Percentiles rank a stretch among this genome's conserved stretches.
Evolutionary conservation across 1,139 yeast genomes (phyloP).

Genomic region (Kluyveromyces sp.): DNA sequence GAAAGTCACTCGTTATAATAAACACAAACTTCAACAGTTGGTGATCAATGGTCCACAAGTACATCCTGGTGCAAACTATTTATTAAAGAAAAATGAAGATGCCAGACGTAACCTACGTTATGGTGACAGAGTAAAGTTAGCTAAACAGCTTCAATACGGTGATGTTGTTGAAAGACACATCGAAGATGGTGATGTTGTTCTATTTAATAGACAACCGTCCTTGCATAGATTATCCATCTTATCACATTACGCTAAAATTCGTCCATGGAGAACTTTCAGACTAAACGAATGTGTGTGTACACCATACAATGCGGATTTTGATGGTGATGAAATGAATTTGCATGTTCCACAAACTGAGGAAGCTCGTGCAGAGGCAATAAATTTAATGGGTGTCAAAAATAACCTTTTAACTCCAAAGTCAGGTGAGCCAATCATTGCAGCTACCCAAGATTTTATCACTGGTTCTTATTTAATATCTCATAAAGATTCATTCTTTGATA

Average conservation of each 20-base stretch:
- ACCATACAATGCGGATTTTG: constrained; percentile 98
- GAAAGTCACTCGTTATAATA: constrained; percentile 82
- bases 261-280: constrained; percentile 98
- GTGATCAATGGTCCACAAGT: constrained; percentile 77
- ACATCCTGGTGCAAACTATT: constrained; percentile 96
- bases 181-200: constrained; percentile 93
- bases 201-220: constrained; percentile 97
- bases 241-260: constrained; percentile 89
- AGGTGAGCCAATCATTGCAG: constrained; percentile 99
- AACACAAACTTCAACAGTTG: constrained; percentile 62
- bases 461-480: constrained; percentile 90
- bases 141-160: constrained; percentile 71
- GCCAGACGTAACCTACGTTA: constrained; percentile 83
- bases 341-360: constrained; percentile 99
- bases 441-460: constrained; percentile 98
- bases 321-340: constrained; percentile 98
- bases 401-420: constrained; percentile 92
- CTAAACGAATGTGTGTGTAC: constrained; percentile 99
- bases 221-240: constrained; percentile 89
- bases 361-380: constrained; percentile 96
- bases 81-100: constrained; percentile 73
- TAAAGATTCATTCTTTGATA: constrained; percentile 86
- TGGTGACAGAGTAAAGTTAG: constrained; percentile 76
- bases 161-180: constrained; percentile 97
- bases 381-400: constrained; percentile 95